A percentile compares a stretch with the other conserved stretches of the same genome.
Evolutionary conservation across 768 basidiomycete species (phyloP).

Genomic region (Suillus brevipes): DNA sequence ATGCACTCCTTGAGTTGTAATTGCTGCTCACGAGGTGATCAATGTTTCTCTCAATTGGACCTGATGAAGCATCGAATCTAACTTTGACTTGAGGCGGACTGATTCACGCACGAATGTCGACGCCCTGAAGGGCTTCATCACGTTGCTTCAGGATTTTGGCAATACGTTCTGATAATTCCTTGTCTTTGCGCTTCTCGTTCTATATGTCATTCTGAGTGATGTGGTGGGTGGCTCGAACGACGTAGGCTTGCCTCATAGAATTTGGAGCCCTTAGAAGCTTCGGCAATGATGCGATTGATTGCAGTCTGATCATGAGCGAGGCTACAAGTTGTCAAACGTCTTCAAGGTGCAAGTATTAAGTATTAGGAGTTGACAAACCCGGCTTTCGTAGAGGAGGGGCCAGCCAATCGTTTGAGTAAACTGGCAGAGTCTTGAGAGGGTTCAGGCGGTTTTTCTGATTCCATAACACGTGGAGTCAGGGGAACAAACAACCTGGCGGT

Average conservation of each 20-base stretch:
- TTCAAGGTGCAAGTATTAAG: not conserved
- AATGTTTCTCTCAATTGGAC: conserved; percentile 59
- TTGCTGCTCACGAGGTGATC: conserved; percentile 66
- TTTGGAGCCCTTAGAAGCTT: conserved; percentile 90
- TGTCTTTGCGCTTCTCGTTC: conserved; percentile 91
- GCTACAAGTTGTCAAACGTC: conserved; percentile 35
- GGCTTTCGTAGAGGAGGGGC: conserved; percentile 87
- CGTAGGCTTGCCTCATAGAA: conserved; percentile 69
- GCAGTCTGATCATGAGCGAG: conserved; percentile 78
- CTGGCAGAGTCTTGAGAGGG: conserved; percentile 65
- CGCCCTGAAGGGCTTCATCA: conserved; percentile 55
- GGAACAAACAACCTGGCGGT: not conserved
- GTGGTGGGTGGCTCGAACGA: not conserved
- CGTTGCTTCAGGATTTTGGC: conserved; percentile 62
- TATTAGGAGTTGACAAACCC: conserved; percentile 51
- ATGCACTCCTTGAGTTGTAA: not conserved
- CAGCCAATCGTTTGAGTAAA: conserved; percentile 78
- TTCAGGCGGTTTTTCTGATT: conserved; percentile 25
- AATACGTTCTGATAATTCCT: conserved; percentile 78
- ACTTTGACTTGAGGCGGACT: conserved; percentile 15
- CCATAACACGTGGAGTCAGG: conserved; percentile 2
- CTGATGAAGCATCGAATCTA: conserved; percentile 34
- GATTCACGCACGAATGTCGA: conserved; percentile 52
- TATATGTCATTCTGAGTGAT: conserved; percentile 29
- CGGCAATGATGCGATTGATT: conserved; percentile 86